Evolutionary conservation across 352 stramenopile genomes (phyloP), one percentile per base, ranked within the genome.

Genomic region (Globisporangium takayamanum): DNA sequence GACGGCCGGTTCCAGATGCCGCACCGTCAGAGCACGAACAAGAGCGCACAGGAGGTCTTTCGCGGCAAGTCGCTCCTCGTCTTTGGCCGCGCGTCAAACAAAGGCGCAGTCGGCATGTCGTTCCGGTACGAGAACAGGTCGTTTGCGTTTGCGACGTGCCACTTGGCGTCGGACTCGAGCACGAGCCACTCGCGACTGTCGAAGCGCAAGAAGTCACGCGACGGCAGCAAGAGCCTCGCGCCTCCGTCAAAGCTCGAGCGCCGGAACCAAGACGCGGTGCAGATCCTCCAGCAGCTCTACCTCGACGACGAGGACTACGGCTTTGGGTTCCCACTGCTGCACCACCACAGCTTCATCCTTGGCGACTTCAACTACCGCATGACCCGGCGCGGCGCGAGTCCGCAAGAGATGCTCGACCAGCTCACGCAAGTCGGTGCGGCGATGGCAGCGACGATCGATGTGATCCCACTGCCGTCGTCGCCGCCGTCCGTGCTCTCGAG

Each of bases 331-430:
- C 73, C 84, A 18, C 58, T 90, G 41, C 63, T 93, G 26, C 80
- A 93, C 53, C 84, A 96, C 55, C 83, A 96, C 70, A 92, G 80
- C 51, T 92, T 97, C 53, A 81, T 97, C 28, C 70, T 97, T 5
- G 89, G 89, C 5, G 89, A 97, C 67, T 74, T 97, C 18, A 97
- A 97, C 65, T 96, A 96, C 62, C 83, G 88, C 16, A 82, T 95
- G 72, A 73, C 66, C 18, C 60, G 79, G 3, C 71, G 80, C 55
- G 55, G 56, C 0, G 68, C 64, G 14, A 80, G 68, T 4, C 81
- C 79, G 5, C 63, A 57, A 10, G 68, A 88, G 42, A 88, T 92
- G 72, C 62, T 92, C 1, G 66, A 84, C 2, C 15, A 64, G 18
- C 57, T 80, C 36, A 53, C 25, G 1, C 46, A 67, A 25, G 59